These are phyloP conservation scores for Suillus weaverae DNA, from an alignment of 768 basidiomycete genomes.

Conservation along the genomic window DNA sequence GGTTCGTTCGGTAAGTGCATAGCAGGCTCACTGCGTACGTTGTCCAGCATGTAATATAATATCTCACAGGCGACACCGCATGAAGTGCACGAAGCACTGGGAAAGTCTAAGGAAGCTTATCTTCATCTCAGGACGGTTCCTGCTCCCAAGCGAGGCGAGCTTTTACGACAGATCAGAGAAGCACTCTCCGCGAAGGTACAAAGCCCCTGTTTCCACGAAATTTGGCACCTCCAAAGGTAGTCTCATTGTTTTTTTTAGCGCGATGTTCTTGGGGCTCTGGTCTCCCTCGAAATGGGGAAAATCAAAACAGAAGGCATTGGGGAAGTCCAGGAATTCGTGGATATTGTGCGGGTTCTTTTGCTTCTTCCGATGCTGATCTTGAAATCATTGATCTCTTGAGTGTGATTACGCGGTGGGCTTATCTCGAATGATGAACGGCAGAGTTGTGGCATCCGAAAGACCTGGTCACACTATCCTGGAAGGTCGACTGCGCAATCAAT, in stretches of 20 bases:
- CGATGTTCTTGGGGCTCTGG: conserved; percentile 75
- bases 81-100: conserved; percentile 71
- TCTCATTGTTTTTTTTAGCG: conserved; percentile 45
- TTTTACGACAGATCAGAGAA: conserved; percentile 84
- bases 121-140: conserved; percentile 71
- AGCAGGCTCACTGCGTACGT: background rate
- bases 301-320: conserved; percentile 88
- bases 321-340: conserved; percentile 94
- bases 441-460: conserved; percentile 83
- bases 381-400: conserved; percentile 37
- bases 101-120: conserved; percentile 74
- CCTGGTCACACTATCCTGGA: conserved; percentile 90
- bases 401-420: conserved; percentile 94
- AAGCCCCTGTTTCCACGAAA: background rate
- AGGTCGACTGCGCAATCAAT: conserved; percentile 43
- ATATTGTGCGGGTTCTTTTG: conserved; percentile 64
- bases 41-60: conserved; percentile 15
- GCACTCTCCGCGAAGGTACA: conserved; percentile 75
- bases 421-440: conserved; percentile 93
- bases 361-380: conserved; percentile 11
- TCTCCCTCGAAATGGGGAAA: conserved; percentile 91
- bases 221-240: conserved; percentile 4
- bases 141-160: conserved; percentile 85
- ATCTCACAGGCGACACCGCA: conserved; percentile 57
- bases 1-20: conserved; percentile 61